These are phyloP conservation scores for Flaveria linearis DNA, from an alignment of 129 eudicot genomes.

Conservation along the genomic window DNA sequence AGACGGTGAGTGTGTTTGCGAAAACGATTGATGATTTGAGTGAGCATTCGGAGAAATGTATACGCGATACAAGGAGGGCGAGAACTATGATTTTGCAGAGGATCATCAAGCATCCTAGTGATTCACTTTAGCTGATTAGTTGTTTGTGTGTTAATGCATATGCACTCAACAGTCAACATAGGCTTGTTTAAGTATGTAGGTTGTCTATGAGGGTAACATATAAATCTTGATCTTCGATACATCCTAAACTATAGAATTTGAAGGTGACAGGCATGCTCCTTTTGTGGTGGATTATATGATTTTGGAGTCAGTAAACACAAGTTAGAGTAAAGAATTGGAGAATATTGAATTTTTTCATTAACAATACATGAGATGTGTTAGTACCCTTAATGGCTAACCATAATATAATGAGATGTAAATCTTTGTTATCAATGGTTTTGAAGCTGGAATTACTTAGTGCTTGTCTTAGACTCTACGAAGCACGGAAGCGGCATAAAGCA, in stretches of 20 bases:
- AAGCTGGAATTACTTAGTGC: too few relatives aligned
- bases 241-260: neutral
- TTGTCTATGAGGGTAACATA: neutral
- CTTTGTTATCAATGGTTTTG: too few relatives aligned
- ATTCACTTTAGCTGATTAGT: conserved; percentile 30
- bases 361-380: too few relatives aligned
- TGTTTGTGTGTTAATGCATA: neutral
- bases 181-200: conserved; percentile 8
- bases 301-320: too few relatives aligned
- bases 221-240: neutral
- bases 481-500: too few relatives aligned
- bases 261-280: too few relatives aligned
- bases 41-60: conserved; percentile 54
- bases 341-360: too few relatives aligned
- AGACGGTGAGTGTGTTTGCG: conserved; percentile 44
- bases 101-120: conserved; percentile 60
- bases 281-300: too few relatives aligned
- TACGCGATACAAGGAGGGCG: conserved; percentile 56
- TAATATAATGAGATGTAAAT: too few relatives aligned
- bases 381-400: too few relatives aligned
- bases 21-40: conserved; percentile 66
- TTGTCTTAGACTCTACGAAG: too few relatives aligned
- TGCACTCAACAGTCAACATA: conserved; percentile 9
- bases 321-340: too few relatives aligned
- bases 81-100: conserved; percentile 63